Conservation (phyloP, 345 rosid genomes). For the Eucalyptus urophylla region DNA sequence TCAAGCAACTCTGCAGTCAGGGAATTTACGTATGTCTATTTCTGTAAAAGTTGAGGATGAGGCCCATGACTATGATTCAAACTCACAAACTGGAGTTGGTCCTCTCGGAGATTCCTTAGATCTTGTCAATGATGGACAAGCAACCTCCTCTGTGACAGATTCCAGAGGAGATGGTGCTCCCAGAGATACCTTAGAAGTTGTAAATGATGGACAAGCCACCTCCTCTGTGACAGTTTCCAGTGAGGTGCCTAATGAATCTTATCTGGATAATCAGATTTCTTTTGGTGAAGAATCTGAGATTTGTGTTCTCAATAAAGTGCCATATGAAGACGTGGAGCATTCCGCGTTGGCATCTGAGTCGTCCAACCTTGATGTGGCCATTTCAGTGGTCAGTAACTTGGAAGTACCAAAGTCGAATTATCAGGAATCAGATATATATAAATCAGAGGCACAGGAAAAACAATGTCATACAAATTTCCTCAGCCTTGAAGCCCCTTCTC, state of each 20-base stretch:
- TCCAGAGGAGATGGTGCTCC: not conserved
- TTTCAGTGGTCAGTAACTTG: not conserved
- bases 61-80: not conserved
- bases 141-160: not conserved
- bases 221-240: not conserved
- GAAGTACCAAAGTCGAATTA: not conserved
- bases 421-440: not conserved
- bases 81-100: not conserved
- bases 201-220: not conserved
- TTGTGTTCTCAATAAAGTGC: constrained; percentile 1
- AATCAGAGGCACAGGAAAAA: not conserved
- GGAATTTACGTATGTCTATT: not conserved
- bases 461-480: not conserved
- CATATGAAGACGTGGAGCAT: constrained; percentile 9
- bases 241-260: constrained; percentile 1
- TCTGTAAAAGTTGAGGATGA: constrained; percentile 25
- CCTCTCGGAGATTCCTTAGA: not conserved
- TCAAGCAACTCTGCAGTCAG: not conserved
- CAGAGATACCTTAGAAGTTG: not conserved
- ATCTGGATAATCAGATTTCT: not conserved
- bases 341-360: not conserved
- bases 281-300: constrained; percentile 2
- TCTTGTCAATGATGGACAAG: not conserved
- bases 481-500: not conserved
- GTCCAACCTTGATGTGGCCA: not conserved